Percentiles rank a stretch among this genome's conserved stretches.
phyloP scores from a whole-genome alignment of 768 basidiomycete genomes.

The Mycena vitilis region DNA sequence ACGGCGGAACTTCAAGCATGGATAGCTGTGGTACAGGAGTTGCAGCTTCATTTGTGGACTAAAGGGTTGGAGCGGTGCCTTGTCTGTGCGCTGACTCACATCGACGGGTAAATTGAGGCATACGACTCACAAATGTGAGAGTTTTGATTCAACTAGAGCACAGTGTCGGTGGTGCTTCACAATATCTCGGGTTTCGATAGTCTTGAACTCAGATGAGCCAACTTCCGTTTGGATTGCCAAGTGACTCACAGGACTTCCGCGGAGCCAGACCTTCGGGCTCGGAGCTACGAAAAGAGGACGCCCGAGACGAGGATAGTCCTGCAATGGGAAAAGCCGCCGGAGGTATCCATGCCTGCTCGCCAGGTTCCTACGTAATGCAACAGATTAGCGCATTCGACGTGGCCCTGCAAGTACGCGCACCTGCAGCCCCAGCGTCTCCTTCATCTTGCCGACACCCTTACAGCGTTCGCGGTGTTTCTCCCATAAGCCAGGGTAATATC shows the following conservation, averaged over 20 bases:
- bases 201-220: background rate
- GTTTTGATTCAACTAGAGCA: slow-evolving; percentile 4
- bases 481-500: slow-evolving; percentile 22
- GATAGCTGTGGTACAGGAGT: too few relatives aligned
- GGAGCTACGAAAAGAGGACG: background rate
- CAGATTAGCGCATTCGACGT: background rate
- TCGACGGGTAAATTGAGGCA: background rate
- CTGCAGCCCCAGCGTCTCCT: background rate
- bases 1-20: too few relatives aligned
- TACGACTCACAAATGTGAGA: slow-evolving; percentile 17
- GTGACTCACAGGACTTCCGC: slow-evolving; percentile 14
- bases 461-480: slow-evolving; percentile 28
- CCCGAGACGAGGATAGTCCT: too few relatives aligned
- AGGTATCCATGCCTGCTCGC: background rate
- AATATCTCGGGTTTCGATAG: background rate
- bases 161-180: slow-evolving; percentile 12
- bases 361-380: too few relatives aligned
- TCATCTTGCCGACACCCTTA: slow-evolving; percentile 5
- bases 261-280: background rate
- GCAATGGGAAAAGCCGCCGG: background rate
- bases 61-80: too few relatives aligned
- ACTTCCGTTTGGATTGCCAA: background rate
- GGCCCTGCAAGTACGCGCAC: background rate
- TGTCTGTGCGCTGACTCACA: background rate
- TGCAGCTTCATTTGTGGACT: too few relatives aligned